phyloP scores from a whole-genome alignment of 106 monocot genomes.

The Acanthochlamys bracteata region DNA sequence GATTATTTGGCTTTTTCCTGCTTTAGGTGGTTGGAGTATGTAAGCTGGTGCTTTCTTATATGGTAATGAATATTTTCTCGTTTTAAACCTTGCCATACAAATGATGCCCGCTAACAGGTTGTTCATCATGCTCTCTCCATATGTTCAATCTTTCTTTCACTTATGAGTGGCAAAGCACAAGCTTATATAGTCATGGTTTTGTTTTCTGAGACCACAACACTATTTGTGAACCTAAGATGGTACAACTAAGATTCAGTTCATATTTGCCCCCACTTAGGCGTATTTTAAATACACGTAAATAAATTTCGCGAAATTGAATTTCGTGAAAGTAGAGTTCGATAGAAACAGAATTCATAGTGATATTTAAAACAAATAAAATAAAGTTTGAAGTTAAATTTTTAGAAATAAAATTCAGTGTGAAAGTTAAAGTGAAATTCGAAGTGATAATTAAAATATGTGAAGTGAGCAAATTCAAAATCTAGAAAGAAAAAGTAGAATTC shows the following conservation, averaged over 20 bases:
- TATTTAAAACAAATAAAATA: no score
- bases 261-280: neutral
- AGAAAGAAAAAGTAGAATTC: no score
- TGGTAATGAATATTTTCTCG: neutral
- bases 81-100: neutral
- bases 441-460: no score
- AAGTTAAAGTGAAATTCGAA: no score
- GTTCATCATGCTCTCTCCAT: slow-evolving; percentile 53
- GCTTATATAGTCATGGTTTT: slow-evolving; percentile 59
- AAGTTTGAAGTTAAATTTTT: no score
- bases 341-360: no score
- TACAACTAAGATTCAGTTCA: slow-evolving; percentile 8
- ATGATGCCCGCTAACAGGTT: slow-evolving; percentile 17
- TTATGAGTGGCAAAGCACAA: slow-evolving; percentile 40
- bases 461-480: no score
- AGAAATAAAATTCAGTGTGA: no score
- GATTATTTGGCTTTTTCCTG: slow-evolving; percentile 78
- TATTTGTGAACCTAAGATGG: slow-evolving; percentile 64
- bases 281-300: no score
- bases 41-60: slow-evolving; percentile 5
- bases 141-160: slow-evolving; percentile 35
- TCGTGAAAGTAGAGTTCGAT: no score
- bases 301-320: no score
- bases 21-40: slow-evolving; percentile 90
- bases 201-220: slow-evolving; percentile 57